Evolutionary conservation across 805 yeast genomes (phyloP).

Genomic region (Pichia sporocuriosa): DNA sequence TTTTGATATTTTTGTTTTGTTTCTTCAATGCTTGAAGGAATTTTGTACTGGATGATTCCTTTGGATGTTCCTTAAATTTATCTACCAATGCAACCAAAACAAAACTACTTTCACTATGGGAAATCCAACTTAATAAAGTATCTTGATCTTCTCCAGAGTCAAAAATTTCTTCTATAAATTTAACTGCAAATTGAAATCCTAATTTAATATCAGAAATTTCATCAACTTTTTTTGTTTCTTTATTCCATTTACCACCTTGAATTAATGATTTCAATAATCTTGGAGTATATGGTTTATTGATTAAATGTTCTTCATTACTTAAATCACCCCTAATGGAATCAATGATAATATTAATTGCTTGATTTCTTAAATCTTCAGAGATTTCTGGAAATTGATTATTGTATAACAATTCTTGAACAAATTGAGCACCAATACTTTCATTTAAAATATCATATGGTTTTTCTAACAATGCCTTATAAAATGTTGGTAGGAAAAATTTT

Average conservation of each 20-base stretch:
- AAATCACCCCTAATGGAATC: constrained; percentile 63
- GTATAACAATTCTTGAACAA: constrained; percentile 66
- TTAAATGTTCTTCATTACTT: constrained; percentile 56
- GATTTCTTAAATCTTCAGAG: constrained; percentile 27
- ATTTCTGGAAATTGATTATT: constrained; percentile 35
- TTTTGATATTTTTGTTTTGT: constrained; percentile 36
- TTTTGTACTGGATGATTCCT: constrained; percentile 35
- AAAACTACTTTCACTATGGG: constrained; percentile 62
- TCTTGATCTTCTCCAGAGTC: constrained; percentile 47
- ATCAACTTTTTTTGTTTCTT: constrained; percentile 46
- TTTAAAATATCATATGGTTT: constrained; percentile 46
- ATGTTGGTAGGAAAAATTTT: constrained; percentile 55
- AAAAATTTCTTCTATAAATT: constrained; percentile 37
- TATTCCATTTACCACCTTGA: constrained; percentile 81
- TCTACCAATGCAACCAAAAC: constrained; percentile 78
- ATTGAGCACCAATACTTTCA: constrained; percentile 81
- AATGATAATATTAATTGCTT: constrained; percentile 50
- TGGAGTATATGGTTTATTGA: constrained; percentile 64
- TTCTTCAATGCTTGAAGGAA: constrained; percentile 51
- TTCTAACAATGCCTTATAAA: constrained; percentile 49
- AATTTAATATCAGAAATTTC: constrained; percentile 38
- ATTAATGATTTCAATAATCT: constrained; percentile 70
- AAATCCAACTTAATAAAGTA: constrained; percentile 56
- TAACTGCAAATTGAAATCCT: constrained; percentile 56
- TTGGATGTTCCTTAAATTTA: constrained; percentile 39